phyloP scores from a whole-genome alignment of 169 alveolate genomes.

The Gregarina niphandrodes region DNA sequence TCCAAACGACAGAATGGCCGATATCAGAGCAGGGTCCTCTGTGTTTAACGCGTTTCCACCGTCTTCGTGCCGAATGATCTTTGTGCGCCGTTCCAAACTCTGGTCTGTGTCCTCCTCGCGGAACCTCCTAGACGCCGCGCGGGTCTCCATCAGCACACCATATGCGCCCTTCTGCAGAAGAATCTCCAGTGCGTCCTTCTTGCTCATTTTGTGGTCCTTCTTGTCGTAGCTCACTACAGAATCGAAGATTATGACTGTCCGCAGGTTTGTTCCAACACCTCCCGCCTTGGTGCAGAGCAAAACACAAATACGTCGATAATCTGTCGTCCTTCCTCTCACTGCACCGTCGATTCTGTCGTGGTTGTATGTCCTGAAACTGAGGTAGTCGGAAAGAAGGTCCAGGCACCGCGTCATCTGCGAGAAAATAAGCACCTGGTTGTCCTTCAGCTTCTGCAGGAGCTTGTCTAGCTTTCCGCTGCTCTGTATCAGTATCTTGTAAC shows the following conservation, averaged over 20 bases:
- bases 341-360: slow-evolving; percentile 94
- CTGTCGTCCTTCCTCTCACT: slow-evolving; percentile 77
- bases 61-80: too few relatives aligned
- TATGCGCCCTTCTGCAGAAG: too few relatives aligned
- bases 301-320: slow-evolving; percentile 73
- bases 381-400: slow-evolving; percentile 57
- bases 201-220: too few relatives aligned
- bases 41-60: too few relatives aligned
- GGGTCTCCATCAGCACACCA: too few relatives aligned
- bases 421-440: slow-evolving; percentile 66
- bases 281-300: slow-evolving; percentile 89
- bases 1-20: too few relatives aligned
- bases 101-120: too few relatives aligned
- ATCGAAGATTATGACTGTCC: slow-evolving; percentile 79
- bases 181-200: too few relatives aligned
- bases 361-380: slow-evolving; percentile 64
- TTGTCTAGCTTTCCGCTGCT: slow-evolving; percentile 73
- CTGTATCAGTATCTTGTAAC: slow-evolving; percentile 1
- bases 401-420: slow-evolving; percentile 67
- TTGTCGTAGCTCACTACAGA: slow-evolving; percentile 82
- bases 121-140: too few relatives aligned
- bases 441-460: slow-evolving; percentile 51
- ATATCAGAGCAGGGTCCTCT: too few relatives aligned
- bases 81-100: too few relatives aligned
- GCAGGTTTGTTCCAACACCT: slow-evolving; percentile 71